Conservation (phyloP, 345 rosid genomes). For the Lepidium africanum region DNA sequence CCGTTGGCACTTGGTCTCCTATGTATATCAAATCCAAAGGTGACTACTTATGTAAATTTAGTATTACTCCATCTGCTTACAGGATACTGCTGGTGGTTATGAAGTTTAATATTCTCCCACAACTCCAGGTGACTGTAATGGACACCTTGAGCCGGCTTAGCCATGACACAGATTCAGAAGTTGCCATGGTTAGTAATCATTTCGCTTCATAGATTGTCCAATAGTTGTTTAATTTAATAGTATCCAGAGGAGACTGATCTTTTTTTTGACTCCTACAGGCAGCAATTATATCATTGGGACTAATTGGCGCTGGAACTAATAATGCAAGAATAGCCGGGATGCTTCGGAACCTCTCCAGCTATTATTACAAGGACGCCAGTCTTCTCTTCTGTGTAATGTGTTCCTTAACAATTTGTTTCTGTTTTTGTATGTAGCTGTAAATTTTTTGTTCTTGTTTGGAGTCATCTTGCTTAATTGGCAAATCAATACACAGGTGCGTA, state of each 20-base stretch:
- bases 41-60: conserved; percentile 11
- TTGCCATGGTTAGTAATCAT: conserved; percentile 70
- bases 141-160: conserved; percentile 96
- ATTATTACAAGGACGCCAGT: conserved; percentile 84
- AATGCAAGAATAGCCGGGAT: conserved; percentile 94
- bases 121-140: conserved; percentile 80
- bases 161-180: conserved; percentile 97
- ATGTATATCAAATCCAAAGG: conserved; percentile 98
- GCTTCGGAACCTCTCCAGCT: conserved; percentile 96
- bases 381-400: conserved; percentile 84
- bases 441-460: not conserved
- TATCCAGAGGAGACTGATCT: not conserved
- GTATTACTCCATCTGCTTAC: not conserved
- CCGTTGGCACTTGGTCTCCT: conserved; percentile 97
- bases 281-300: conserved; percentile 81
- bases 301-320: conserved; percentile 96
- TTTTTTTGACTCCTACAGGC: conserved; percentile 48
- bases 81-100: not conserved
- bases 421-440: not conserved
- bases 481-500: conserved; percentile 58
- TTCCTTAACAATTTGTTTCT: not conserved
- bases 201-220: not conserved
- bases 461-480: not conserved
- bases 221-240: not conserved
- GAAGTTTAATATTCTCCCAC: not conserved